A percentile compares a stretch with the other conserved stretches of the same genome.
Evolutionary conservation across 176 grass and related monocot species (phyloP).

Genomic region (Avena sativa): DNA sequence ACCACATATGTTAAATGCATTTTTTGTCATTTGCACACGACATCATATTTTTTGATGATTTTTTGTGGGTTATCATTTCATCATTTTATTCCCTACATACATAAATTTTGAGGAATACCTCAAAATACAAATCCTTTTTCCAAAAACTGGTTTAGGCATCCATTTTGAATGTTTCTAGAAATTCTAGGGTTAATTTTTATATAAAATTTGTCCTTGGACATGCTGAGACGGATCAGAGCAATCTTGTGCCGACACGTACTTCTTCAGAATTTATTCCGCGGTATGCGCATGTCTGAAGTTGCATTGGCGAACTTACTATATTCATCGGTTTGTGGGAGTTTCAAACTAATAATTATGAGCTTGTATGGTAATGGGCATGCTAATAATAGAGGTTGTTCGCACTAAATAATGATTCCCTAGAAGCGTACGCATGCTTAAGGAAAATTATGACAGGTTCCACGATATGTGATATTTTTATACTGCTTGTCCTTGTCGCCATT

Average conservation of each 20-base stretch:
- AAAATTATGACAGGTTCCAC: background rate
- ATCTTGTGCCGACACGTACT: background rate
- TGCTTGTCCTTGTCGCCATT: constrained; percentile 30
- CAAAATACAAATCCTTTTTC: background rate
- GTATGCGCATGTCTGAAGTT: background rate
- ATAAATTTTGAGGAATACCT: background rate
- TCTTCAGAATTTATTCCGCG: too few species aligned
- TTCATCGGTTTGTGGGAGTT: background rate
- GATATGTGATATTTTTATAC: background rate
- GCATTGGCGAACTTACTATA: background rate
- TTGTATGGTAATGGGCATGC: background rate
- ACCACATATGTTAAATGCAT: too few species aligned
- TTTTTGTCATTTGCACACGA: too few species aligned
- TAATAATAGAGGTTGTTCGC: constrained; percentile 30
- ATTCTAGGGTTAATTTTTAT: background rate
- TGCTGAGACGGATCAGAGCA: background rate
- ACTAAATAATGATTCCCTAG: constrained; percentile 18
- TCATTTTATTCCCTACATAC: background rate
- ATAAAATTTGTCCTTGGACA: too few species aligned
- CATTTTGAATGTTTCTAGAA: background rate
- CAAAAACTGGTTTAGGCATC: background rate
- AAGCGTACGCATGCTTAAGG: background rate
- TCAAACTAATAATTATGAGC: background rate
- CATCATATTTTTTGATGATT: background rate
- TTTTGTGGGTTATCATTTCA: background rate